Percentiles rank a stretch among this genome's conserved stretches.
phyloP scores from a whole-genome alignment of 2,329 filamentous ascomycete species.

The Ceratocystis smalleyi region DNA sequence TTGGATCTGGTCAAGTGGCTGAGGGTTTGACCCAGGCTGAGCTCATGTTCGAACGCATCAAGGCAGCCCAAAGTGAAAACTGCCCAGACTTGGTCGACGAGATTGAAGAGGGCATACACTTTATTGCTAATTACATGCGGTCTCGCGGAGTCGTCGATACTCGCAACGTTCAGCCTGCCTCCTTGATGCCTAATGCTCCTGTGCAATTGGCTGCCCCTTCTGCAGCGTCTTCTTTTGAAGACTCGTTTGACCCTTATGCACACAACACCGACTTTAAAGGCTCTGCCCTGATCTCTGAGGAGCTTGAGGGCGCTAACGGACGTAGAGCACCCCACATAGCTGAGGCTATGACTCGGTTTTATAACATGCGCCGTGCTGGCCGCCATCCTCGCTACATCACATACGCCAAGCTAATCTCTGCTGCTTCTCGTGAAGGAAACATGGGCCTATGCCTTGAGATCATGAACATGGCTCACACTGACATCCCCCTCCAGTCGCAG shows the following conservation, averaged over 20 bases:
- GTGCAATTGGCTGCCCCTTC: conserved; percentile 26
- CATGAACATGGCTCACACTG: conserved; percentile 71
- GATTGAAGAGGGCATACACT: conserved; percentile 73
- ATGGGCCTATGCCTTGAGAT: conserved; percentile 74
- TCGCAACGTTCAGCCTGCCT: conserved; percentile 32
- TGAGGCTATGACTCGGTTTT: conserved; percentile 69
- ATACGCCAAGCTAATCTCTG: conserved; percentile 86
- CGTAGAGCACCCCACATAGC: conserved; percentile 58
- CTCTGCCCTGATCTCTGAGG: conserved; percentile 76
- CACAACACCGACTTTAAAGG: conserved; percentile 85
- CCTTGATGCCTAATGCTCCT: conserved; percentile 19
- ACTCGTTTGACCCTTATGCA: conserved; percentile 81
- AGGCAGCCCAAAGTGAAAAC: conserved; percentile 34
- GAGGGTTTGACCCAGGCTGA: conserved; percentile 67
- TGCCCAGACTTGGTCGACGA: conserved; percentile 51
- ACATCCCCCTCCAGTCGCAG: conserved; percentile 71
- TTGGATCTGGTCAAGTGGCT: conserved; percentile 70
- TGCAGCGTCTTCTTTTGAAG: conserved; percentile 45
- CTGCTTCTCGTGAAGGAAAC: conserved; percentile 72
- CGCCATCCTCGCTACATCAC: conserved; percentile 91
- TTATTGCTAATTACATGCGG: conserved; percentile 45
- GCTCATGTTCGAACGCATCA: conserved; percentile 74
- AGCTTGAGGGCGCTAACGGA: conserved; percentile 66
- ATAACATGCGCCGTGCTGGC: conserved; percentile 82
- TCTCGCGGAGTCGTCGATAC: conserved; percentile 39